Evolutionary conservation across 140 eudicot species (phyloP).

Genomic region (Stevia rebaudiana): DNA sequence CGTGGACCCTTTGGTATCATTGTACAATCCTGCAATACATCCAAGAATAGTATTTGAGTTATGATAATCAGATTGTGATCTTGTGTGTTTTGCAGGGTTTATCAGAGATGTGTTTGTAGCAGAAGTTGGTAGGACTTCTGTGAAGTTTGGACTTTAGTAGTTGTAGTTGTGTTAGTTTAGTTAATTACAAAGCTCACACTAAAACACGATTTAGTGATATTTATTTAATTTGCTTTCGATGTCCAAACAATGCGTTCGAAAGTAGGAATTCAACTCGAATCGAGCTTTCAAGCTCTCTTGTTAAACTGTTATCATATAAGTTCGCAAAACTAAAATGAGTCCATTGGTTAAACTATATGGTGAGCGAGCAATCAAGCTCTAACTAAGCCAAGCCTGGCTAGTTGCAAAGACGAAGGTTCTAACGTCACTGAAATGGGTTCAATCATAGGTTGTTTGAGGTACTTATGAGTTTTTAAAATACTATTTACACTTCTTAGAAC

Average conservation of each 20-base stretch:
- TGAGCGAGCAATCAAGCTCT: too few relatives aligned
- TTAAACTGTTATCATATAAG: too few relatives aligned
- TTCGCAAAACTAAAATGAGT: too few relatives aligned
- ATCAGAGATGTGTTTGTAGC: not conserved
- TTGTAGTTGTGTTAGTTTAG: not conserved
- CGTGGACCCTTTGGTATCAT: not conserved
- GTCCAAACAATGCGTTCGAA: not conserved
- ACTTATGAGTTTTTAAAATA: too few relatives aligned
- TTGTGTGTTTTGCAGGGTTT: constrained; percentile 5
- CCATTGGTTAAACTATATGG: too few relatives aligned
- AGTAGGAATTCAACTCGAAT: not conserved
- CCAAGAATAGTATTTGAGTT: not conserved
- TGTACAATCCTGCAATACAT: not conserved
- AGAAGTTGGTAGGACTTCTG: not conserved
- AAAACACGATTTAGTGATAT: not conserved
- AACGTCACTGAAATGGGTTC: too few relatives aligned
- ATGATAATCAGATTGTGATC: not conserved
- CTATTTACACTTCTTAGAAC: too few relatives aligned
- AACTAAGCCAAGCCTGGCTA: too few relatives aligned
- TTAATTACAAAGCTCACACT: not conserved
- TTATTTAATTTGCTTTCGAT: not conserved
- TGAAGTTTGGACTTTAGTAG: not conserved
- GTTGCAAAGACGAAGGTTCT: too few relatives aligned
- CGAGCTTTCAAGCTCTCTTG: not conserved
- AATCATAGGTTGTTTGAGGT: too few relatives aligned